Evolutionary conservation across 1,284 basidiomycete species (phyloP).

Genomic region (Cutaneotrichosporon curvatum): DNA sequence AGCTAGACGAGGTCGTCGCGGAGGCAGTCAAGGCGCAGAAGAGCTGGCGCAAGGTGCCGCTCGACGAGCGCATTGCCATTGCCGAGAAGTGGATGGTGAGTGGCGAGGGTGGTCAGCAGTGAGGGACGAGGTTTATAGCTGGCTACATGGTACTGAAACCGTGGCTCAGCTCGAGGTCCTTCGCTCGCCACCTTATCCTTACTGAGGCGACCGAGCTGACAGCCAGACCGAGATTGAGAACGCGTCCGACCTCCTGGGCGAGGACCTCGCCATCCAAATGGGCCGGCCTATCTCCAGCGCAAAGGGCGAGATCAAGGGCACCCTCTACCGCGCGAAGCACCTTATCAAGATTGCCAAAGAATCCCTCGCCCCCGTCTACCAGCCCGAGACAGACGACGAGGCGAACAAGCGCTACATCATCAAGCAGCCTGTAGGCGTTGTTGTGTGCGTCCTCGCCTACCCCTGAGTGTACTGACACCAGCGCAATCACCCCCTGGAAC

Average conservation of each 20-base stretch:
- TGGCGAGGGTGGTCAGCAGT: not conserved
- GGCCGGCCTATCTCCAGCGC: conserved; percentile 72
- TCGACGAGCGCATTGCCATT: conserved; percentile 65
- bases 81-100: conserved; percentile 68
- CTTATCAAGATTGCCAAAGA: conserved; percentile 76
- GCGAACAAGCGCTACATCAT: conserved; percentile 76
- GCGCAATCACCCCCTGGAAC: conserved; percentile 49
- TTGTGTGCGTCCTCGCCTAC: conserved; percentile 69
- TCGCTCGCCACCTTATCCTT: too few species aligned
- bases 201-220: too few species aligned
- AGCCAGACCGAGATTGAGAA: conserved; percentile 71
- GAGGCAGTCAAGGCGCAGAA: conserved; percentile 62
- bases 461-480: conserved; percentile 1
- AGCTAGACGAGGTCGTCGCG: conserved; percentile 58
- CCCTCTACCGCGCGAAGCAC: conserved; percentile 71
- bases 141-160: too few species aligned
- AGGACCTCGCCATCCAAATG: conserved; percentile 72
- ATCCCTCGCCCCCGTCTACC: conserved; percentile 65
- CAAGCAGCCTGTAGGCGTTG: conserved; percentile 76
- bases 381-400: conserved; percentile 68
- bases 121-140: not conserved
- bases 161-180: too few species aligned
- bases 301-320: conserved; percentile 71
- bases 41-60: conserved; percentile 60
- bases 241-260: conserved; percentile 60